Evolutionary conservation across 768 basidiomycete species (phyloP), one percentile per base, ranked within the genome.

Genomic region (Crepidotus variabilis): DNA sequence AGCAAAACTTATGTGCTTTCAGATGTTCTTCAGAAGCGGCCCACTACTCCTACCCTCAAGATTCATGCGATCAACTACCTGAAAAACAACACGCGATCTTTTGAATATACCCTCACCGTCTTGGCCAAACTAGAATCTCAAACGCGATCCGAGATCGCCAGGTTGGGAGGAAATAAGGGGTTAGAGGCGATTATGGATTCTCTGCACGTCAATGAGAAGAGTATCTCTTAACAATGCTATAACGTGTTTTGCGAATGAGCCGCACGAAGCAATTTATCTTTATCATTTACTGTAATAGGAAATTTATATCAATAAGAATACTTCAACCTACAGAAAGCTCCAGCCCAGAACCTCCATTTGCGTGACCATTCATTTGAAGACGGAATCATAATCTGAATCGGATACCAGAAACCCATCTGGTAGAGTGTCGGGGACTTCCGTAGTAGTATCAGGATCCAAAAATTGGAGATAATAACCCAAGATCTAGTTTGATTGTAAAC

Each of bases 1-100:
- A 3, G 58, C 18, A 46, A 14, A 32, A 6, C 32, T 2, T 34
- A 32, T 10, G n/a, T 22, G 32, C 11, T 22, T n/a, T 20, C 50
- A 96, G 93, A 94, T 61, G 87, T 96, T 28, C 83, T 98, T 3
- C 90, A 94, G 66, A 93, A 96, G 72, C 81, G 90, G 1, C 92
- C 95, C 0, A 78, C 83, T 2, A 90, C 88, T 0, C 85, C 88
- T 1, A 89, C 89, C 0, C 78, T 93, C 39, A 98, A 98, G 69
- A 70, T 71, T 1, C 88, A 94, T 67, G 81, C 87, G 1, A 92
- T 98, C 54, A 71, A 79, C 16, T 94, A 95, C 67, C 83, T 98
- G 61, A 78, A 77, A 47, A 74, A 85, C 21, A 79, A 80, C 32
- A 98, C 94, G 0, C 79, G 82, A 47, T 94, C 94, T 0, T 97